phyloP scores from a whole-genome alignment of 768 basidiomycete species.

The Coprinellus micaceus region DNA sequence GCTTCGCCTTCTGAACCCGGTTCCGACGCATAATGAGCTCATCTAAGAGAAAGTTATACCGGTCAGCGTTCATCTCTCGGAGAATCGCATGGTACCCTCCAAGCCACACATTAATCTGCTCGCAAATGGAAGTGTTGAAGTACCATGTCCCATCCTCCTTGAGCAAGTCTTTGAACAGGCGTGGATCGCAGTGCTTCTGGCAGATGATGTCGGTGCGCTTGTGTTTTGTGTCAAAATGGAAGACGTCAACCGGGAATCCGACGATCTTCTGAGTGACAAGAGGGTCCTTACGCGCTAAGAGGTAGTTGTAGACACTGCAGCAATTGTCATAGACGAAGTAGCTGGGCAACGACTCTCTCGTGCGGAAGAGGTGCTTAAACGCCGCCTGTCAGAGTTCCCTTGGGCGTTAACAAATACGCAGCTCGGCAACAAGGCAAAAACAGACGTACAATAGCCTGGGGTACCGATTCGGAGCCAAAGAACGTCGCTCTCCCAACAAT shows the following conservation, averaged over 20 bases:
- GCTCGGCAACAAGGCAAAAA: neutral
- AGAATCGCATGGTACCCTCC: constrained; percentile 26
- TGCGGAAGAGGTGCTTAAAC: constrained; percentile 18
- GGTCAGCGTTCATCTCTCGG: constrained; percentile 24
- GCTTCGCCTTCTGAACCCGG: neutral
- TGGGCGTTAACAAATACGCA: too few species aligned
- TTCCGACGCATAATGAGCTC: constrained; percentile 27
- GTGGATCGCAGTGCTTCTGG: constrained; percentile 24
- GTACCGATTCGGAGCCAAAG: constrained; percentile 24
- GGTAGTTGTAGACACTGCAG: constrained; percentile 18
- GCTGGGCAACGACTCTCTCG: constrained; percentile 17
- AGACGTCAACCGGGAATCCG: constrained; percentile 21
- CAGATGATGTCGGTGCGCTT: constrained; percentile 21
- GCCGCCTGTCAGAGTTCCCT: too few species aligned
- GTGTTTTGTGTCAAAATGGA: constrained; percentile 27
- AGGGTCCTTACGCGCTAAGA: constrained; percentile 9
- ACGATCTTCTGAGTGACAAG: constrained; percentile 15
- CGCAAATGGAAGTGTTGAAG: constrained; percentile 33
- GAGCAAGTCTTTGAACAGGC: constrained; percentile 17
- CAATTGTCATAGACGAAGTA: constrained; percentile 24
- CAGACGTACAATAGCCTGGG: constrained; percentile 17
- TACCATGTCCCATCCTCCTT: constrained; percentile 16
- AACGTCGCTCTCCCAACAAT: constrained; percentile 24
- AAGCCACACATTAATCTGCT: constrained; percentile 33
- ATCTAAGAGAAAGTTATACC: constrained; percentile 33